Evolutionary conservation across 2,329 filamentous ascomycete species (phyloP).

Genomic region (Hypoxylon sp.): DNA sequence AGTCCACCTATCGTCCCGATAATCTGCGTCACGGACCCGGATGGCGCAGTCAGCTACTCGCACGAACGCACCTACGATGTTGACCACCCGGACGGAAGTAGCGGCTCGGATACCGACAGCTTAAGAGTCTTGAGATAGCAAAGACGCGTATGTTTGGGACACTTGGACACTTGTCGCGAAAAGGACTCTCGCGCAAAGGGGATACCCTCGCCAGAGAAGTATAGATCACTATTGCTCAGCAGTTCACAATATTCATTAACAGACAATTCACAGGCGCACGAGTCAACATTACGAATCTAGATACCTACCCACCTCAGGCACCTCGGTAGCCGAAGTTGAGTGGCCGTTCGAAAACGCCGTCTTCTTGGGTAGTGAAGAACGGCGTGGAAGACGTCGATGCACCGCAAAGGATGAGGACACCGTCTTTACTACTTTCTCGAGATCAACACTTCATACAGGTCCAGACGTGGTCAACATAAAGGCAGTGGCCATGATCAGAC

Average conservation of each 20-base stretch:
- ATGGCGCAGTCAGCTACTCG: conserved; percentile 16
- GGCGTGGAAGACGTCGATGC: background rate
- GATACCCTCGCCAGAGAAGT: no score
- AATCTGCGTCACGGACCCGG: conserved; percentile 18
- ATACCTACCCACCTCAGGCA: no score
- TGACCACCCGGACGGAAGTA: conserved; percentile 1
- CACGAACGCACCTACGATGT: conserved; percentile 23
- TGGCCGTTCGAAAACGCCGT: background rate
- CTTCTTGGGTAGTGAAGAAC: background rate
- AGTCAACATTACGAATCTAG: background rate
- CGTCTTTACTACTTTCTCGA: background rate
- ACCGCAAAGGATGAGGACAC: background rate
- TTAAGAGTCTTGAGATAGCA: background rate
- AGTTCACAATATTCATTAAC: background rate
- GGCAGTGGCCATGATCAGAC: background rate
- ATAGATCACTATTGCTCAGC: background rate
- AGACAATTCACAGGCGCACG: background rate
- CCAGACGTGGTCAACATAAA: background rate
- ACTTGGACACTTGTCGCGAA: no score
- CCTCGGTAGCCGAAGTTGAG: background rate
- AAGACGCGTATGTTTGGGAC: no score
- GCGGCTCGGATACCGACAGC: background rate
- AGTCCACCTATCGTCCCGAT: conserved; percentile 13
- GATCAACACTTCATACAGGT: background rate
- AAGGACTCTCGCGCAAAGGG: background rate